phyloP scores from a whole-genome alignment of 805 yeast genomes.

The Grigorovia humatica region DNA sequence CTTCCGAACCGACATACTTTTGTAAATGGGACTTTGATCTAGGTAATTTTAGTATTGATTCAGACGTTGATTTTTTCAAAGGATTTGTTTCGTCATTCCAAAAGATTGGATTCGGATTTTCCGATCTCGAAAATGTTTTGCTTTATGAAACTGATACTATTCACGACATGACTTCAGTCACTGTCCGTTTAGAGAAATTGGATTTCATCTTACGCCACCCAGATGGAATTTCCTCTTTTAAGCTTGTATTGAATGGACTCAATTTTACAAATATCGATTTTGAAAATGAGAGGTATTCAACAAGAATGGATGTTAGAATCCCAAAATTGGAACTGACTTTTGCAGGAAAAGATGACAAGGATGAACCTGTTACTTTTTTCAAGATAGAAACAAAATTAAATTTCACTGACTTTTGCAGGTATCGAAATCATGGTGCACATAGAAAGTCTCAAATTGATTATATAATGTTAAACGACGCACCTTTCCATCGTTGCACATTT shows the following conservation, averaged over 20 bases:
- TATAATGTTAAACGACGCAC: constrained; percentile 62
- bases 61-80: constrained; percentile 37
- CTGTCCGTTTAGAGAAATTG: constrained; percentile 44
- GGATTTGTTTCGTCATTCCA: constrained; percentile 34
- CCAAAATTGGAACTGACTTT: constrained; percentile 34
- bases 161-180: constrained; percentile 59
- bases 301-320: constrained; percentile 39
- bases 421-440: constrained; percentile 33
- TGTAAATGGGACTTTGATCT: constrained; percentile 83
- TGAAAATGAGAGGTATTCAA: constrained; percentile 55
- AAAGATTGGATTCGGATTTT: constrained; percentile 52
- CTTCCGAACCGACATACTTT: constrained; percentile 74
- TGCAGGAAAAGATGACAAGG: constrained; percentile 16
- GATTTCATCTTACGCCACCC: constrained; percentile 33
- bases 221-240: constrained; percentile 16
- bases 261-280: constrained; percentile 51
- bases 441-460: constrained; percentile 52
- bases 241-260: constrained; percentile 20
- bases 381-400: constrained; percentile 47
- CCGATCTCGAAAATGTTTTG: constrained; percentile 69
- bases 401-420: constrained; percentile 50
- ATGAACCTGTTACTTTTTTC: constrained; percentile 25
- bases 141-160: constrained; percentile 44
- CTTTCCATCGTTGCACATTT: constrained; percentile 73
- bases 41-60: constrained; percentile 47